phyloP scores from a whole-genome alignment of 1,139 yeast species.

The Blastobotrys indianensis region DNA sequence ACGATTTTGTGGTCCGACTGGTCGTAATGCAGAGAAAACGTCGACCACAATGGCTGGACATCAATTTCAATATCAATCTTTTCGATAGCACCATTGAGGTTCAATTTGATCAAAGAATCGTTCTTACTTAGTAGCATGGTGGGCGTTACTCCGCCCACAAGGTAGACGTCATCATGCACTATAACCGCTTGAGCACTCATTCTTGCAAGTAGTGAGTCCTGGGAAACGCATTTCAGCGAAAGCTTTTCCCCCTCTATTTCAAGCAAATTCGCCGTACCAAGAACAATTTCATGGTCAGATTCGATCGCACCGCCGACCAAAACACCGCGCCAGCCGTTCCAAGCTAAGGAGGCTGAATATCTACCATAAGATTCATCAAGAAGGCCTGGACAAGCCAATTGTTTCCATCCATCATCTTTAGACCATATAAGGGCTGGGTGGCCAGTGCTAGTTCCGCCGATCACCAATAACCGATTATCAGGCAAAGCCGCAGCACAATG shows the following conservation, averaged over 20 bases:
- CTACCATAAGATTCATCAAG: constrained; percentile 10
- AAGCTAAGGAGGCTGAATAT: constrained; percentile 33
- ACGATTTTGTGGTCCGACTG: constrained; percentile 23
- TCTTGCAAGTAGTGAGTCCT: constrained; percentile 36
- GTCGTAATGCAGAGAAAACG: constrained; percentile 41
- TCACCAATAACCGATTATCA: constrained; percentile 40
- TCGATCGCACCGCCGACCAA: constrained; percentile 49
- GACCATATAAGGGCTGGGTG: constrained; percentile 26
- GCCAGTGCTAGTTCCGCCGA: constrained; percentile 43
- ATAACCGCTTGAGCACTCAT: constrained; percentile 41
- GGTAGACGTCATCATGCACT: constrained; percentile 31
- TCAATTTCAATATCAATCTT: neutral
- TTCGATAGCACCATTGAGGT: constrained; percentile 22
- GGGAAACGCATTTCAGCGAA: constrained; percentile 5
- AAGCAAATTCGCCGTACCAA: constrained; percentile 36
- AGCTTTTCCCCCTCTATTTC: constrained; percentile 14
- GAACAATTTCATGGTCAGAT: constrained; percentile 35
- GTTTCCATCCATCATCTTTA: constrained; percentile 21
- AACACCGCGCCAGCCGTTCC: constrained; percentile 36
- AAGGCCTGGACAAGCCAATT: constrained; percentile 8
- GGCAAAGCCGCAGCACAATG: constrained; percentile 44
- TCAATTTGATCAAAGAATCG: constrained; percentile 38
- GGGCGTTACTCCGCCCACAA: constrained; percentile 60
- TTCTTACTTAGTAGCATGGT: constrained; percentile 35
- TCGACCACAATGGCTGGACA: constrained; percentile 52